A percentile compares a stretch with the other conserved stretches of the same genome.
phyloP scores from a whole-genome alignment of 2,329 filamentous ascomycete genomes.

The Aspergillus ruber region DNA sequence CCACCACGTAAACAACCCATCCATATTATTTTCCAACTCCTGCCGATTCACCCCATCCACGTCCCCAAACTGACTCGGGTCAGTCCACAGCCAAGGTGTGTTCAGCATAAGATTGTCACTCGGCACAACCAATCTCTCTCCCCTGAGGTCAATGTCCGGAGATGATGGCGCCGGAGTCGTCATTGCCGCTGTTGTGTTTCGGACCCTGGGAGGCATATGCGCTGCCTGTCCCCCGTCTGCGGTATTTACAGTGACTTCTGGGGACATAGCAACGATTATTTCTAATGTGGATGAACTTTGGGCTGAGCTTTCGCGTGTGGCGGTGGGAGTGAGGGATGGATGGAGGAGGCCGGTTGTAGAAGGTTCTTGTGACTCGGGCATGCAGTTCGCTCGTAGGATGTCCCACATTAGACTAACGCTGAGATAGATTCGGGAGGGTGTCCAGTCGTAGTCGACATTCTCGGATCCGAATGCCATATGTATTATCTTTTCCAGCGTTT shows the following conservation, averaged over 20 bases:
- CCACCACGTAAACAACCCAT: slow-evolving; percentile 31
- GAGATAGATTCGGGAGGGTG: slow-evolving; percentile 48
- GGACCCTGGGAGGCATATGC: slow-evolving; percentile 30
- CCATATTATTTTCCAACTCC: slow-evolving; percentile 22
- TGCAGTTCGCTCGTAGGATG: slow-evolving; percentile 45
- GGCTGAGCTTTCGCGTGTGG: slow-evolving; percentile 25
- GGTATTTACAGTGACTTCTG: slow-evolving; percentile 48
- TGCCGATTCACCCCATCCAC: slow-evolving; percentile 25
- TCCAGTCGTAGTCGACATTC: slow-evolving; percentile 47
- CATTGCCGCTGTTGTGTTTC: slow-evolving; percentile 9
- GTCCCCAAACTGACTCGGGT: slow-evolving; percentile 25
- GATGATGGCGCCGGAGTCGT: slow-evolving; percentile 7
- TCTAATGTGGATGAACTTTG: slow-evolving; percentile 37
- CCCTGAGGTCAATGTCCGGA: not conserved
- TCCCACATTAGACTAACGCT: slow-evolving; percentile 51
- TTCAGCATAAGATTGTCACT: slow-evolving; percentile 30
- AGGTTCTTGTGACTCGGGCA: slow-evolving; percentile 30
- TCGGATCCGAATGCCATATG: slow-evolving; percentile 46
- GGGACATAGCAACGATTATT: slow-evolving; percentile 47
- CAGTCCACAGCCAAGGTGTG: slow-evolving; percentile 31
- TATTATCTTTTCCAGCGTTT: slow-evolving; percentile 44
- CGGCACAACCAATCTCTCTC: slow-evolving; percentile 25
- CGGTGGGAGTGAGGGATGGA: slow-evolving; percentile 32
- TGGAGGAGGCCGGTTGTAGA: slow-evolving; percentile 38
- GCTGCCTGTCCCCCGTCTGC: slow-evolving; percentile 47